A percentile compares a stretch with the other conserved stretches of the same genome.
Evolutionary conservation across 306 rosid species (phyloP).

Genomic region (barrel medic (Medicago truncatula)): DNA sequence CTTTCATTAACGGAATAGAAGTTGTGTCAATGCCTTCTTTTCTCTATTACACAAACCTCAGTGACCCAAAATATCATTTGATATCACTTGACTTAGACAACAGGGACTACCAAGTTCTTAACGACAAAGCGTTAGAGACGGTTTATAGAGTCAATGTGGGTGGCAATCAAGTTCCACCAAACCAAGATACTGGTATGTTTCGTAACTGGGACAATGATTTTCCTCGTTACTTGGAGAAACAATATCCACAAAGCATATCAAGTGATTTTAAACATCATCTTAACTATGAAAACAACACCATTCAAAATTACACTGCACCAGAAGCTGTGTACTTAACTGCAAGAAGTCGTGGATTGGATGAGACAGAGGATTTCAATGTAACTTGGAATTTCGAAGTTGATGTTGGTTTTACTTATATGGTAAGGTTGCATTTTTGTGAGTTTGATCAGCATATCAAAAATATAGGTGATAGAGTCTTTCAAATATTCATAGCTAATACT

Average conservation of each 20-base stretch:
- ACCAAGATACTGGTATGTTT: too few species aligned
- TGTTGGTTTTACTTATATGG: too few species aligned
- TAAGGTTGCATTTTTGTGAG: too few species aligned
- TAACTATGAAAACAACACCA: not conserved
- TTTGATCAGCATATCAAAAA: too few species aligned
- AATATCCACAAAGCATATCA: not conserved
- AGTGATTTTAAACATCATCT: not conserved
- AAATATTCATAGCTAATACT: too few species aligned
- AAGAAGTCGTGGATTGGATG: not conserved
- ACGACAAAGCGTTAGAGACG: not conserved
- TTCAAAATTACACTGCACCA: not conserved
- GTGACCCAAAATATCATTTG: not conserved
- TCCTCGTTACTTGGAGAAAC: not conserved
- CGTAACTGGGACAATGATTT: too few species aligned
- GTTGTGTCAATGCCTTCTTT: constrained; percentile 63
- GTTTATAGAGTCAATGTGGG: constrained; percentile 29
- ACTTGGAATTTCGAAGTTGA: not conserved
- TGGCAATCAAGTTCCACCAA: not conserved
- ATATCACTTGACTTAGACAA: accelerated
- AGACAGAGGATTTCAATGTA: not conserved
- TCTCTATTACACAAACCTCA: constrained; percentile 42
- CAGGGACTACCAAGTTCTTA: accelerated
- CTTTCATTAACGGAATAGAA: constrained; percentile 68
- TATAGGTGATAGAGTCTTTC: too few species aligned
- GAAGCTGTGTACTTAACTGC: not conserved